Evolutionary conservation across 73 alveolate genomes (phyloP), one percentile per base, ranked within the genome.

Genomic region (Halteria grandinella): DNA sequence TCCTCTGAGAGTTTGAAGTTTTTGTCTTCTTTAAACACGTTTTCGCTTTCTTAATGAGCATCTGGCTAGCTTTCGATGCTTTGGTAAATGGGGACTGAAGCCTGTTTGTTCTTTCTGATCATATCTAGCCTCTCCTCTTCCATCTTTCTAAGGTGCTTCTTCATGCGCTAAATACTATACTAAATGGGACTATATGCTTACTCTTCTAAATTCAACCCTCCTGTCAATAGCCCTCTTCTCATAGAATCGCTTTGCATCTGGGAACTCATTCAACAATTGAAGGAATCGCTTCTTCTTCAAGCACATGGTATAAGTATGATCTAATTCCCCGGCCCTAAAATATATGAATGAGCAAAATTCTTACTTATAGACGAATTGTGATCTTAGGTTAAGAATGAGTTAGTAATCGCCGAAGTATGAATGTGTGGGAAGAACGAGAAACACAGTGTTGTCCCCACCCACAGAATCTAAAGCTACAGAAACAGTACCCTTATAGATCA

Each of bases 381-480:
- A 73, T 47, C 77, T 72, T 48, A 83, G 63, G 25, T 83, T 47
- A 55, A 59, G 31, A 2, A 72, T 14, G 62, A 75, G 55, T 64
- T 84, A 58, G 52, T 69, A 60, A 20, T 84, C 93, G n/a, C 93
- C 93, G 44, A 84, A 84, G 75, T 59, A 84, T n/a, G 93, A 74
- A 37, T 41, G 51, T 12, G 86, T 69, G 0, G 93, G 93, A 24
- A 84, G 75, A 1, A 75, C 77, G 31, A 84, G 53, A 29, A 83
- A 69, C 31, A 73, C 86, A 17, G 10, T 36, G 47, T 80, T 43
- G 23, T 45, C 70, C 18, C 64, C 10, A 45, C 77, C 48, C 83
- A 5, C n/a, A 5, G n/a, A 11, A 36, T 66, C 50, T 83, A 41
- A 40, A 49, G 32, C 29, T 60, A 59, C 23, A 77, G 52, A 8